Conservation (phyloP, 805 yeast genomes). For the Metschnikowia drakensbergensis region DNA sequence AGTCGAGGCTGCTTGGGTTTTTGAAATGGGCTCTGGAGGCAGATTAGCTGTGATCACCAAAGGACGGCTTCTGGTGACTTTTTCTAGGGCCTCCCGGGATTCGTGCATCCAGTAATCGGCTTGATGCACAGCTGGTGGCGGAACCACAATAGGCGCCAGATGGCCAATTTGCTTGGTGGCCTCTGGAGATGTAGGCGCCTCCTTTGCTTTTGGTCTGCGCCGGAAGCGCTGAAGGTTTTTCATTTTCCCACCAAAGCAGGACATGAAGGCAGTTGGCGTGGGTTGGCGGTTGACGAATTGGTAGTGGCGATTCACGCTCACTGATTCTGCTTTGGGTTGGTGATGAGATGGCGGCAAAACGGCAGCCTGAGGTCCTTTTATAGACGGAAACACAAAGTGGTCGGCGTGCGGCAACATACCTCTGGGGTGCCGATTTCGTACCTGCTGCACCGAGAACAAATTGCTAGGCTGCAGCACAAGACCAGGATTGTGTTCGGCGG, state of each 20-base stretch:
- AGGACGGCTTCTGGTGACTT: neutral
- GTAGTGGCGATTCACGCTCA: neutral
- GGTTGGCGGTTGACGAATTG: neutral
- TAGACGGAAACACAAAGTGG: neutral
- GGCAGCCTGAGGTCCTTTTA: neutral
- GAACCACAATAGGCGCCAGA: neutral
- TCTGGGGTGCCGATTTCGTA: neutral
- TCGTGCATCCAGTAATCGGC: neutral
- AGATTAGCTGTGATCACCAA: neutral
- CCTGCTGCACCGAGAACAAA: neutral
- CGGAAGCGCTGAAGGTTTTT: neutral
- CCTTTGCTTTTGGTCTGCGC: neutral
- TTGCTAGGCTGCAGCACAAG: neutral
- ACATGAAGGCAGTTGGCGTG: neutral
- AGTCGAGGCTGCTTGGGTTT: no score
- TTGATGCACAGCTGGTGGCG: neutral
- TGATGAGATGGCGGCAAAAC: neutral
- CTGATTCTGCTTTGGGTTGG: neutral
- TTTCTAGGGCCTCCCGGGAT: neutral
- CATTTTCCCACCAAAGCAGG: neutral
- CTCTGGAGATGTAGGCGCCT: neutral
- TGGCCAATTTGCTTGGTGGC: neutral
- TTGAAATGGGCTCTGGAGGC: no score
- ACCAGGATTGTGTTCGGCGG: neutral
- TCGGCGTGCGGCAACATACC: conserved; percentile 2